Conservation (phyloP, 768 basidiomycete genomes). For the Rhizopogon rudus region DNA sequence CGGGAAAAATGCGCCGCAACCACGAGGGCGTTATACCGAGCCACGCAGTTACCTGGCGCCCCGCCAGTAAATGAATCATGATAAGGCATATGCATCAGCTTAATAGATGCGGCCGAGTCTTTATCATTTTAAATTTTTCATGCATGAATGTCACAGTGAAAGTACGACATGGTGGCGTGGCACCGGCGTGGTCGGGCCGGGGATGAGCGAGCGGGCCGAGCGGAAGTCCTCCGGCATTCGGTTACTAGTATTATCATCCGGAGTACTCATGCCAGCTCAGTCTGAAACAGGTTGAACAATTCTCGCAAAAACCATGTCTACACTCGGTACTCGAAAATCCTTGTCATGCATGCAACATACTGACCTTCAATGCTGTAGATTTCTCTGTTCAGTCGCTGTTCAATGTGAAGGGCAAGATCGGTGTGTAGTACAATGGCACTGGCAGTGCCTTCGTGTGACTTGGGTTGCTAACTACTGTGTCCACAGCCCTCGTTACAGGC, state of each 20-base stretch:
- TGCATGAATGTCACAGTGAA: background rate
- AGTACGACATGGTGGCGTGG: background rate
- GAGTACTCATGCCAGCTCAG: background rate
- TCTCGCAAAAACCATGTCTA: background rate
- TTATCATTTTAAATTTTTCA: background rate
- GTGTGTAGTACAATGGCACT: constrained; percentile 27
- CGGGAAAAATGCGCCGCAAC: background rate
- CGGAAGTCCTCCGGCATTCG: background rate
- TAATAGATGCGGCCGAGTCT: no score
- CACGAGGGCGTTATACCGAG: background rate
- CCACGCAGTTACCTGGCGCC: background rate
- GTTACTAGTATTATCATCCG: background rate
- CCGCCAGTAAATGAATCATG: background rate
- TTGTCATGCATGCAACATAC: background rate
- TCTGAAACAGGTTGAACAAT: background rate
- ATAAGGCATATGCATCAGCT: background rate
- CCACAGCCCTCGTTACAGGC: constrained; percentile 73
- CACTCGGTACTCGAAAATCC: background rate
- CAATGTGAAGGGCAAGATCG: constrained; percentile 65
- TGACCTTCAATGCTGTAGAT: constrained; percentile 27
- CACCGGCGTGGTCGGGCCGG: no score
- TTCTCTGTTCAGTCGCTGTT: constrained; percentile 52
- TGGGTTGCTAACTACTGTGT: background rate
- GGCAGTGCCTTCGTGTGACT: background rate
- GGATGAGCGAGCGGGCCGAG: no score